These are phyloP conservation scores for Metschnikowia orientalis DNA, from an alignment of 805 yeast genomes.

Conservation along the genomic window DNA sequence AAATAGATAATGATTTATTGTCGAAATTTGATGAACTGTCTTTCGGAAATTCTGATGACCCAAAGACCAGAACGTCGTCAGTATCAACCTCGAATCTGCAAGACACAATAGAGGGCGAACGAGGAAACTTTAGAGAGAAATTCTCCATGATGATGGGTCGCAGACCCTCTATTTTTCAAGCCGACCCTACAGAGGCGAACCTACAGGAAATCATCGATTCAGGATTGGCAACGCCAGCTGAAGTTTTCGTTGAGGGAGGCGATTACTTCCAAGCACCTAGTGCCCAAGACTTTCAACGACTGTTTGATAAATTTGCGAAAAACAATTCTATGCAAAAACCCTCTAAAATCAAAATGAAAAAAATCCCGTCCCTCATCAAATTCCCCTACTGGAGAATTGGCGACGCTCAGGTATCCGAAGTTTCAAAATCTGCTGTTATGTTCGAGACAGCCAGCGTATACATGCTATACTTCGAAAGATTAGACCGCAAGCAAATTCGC, in stretches of 20 bases:
- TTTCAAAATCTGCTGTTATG: slow-evolving; percentile 51
- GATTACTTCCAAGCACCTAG: slow-evolving; percentile 25
- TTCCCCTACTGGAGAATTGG: slow-evolving; percentile 83
- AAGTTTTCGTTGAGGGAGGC: slow-evolving; percentile 31
- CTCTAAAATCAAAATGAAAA: slow-evolving; percentile 41
- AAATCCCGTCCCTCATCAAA: slow-evolving; percentile 50
- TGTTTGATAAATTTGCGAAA: slow-evolving; percentile 12
- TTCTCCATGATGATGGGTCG: slow-evolving; percentile 40
- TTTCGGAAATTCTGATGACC: neutral
- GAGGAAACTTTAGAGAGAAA: slow-evolving; percentile 30
- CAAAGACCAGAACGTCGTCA: slow-evolving; percentile 7
- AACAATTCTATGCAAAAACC: slow-evolving; percentile 9
- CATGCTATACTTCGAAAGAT: slow-evolving; percentile 74
- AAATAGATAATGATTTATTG: slow-evolving; percentile 25
- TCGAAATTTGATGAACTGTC: slow-evolving; percentile 4
- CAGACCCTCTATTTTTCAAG: slow-evolving; percentile 38
- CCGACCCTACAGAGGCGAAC: slow-evolving; percentile 32
- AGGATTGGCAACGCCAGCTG: slow-evolving; percentile 41
- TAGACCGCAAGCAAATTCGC: slow-evolving; percentile 25
- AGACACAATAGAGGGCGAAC: slow-evolving; percentile 15
- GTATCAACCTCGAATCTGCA: slow-evolving; percentile 17
- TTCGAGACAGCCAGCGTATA: slow-evolving; percentile 75
- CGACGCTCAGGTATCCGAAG: slow-evolving; percentile 68
- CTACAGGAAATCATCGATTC: slow-evolving; percentile 37
- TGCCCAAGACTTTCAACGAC: slow-evolving; percentile 15